Conservation (phyloP, 306 rosid species). For the Prunus padus region DNA sequence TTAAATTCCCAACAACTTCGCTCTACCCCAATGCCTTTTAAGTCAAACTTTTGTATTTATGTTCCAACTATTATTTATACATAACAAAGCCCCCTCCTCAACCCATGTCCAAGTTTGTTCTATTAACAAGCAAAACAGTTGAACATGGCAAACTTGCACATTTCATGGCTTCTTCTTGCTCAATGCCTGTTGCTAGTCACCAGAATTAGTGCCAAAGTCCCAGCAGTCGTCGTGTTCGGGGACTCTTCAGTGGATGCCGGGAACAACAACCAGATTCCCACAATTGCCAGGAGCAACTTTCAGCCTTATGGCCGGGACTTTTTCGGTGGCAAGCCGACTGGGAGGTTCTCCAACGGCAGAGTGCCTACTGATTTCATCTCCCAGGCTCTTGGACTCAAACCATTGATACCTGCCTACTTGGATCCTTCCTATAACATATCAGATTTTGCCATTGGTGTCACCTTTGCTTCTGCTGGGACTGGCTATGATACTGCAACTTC, state of each 20-base stretch:
- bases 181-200: constrained; percentile 15
- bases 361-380: constrained; percentile 79
- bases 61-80: constrained; percentile 27
- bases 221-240: constrained; percentile 73
- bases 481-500: constrained; percentile 95
- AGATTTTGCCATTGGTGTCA: constrained; percentile 73
- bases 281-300: constrained; percentile 83
- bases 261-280: constrained; percentile 82
- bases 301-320: constrained; percentile 93
- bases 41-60: not conserved
- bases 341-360: constrained; percentile 81
- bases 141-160: constrained; percentile 14
- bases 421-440: constrained; percentile 71
- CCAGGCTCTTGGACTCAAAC: constrained; percentile 55
- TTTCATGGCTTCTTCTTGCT: constrained; percentile 27
- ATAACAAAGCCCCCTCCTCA: constrained; percentile 13
- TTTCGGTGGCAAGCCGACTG: constrained; percentile 63
- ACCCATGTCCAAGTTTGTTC: not conserved
- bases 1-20: constrained; percentile 43
- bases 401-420: constrained; percentile 71
- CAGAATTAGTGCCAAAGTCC: constrained; percentile 41
- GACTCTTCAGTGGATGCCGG: constrained; percentile 95
- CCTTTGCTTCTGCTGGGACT: constrained; percentile 91
- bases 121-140: constrained; percentile 2
- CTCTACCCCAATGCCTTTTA: constrained; percentile 23